Evolutionary conservation across 768 basidiomycete species (phyloP).

Genomic region (Mycena indigotica): DNA sequence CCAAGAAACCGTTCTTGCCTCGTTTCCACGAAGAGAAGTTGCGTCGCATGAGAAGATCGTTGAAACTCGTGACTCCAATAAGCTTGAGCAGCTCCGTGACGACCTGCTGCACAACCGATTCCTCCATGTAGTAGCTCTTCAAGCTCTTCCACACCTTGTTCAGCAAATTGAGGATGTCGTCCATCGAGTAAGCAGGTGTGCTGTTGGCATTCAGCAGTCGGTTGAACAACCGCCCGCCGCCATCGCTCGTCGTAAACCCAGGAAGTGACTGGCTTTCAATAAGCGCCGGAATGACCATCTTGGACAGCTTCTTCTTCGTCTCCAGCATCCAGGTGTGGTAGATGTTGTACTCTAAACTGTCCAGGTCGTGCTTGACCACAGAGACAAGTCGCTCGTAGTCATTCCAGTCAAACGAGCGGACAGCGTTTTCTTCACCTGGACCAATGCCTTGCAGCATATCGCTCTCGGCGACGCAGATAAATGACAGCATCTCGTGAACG

Average conservation of each 20-base stretch:
- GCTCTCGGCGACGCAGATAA: conserved; percentile 97
- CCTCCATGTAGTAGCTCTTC: conserved; percentile 98
- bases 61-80: conserved; percentile 96
- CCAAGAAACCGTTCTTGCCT: conserved; percentile 54
- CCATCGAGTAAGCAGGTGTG: conserved; percentile 94
- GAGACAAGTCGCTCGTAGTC: conserved; percentile 95
- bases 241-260: conserved; percentile 95
- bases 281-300: conserved; percentile 99
- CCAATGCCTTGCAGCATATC: conserved; percentile 98
- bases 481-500: conserved; percentile 98
- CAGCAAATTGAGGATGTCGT: conserved; percentile 93
- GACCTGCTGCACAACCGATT: conserved; percentile 93
- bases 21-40: conserved; percentile 99
- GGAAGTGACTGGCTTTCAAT: conserved; percentile 98
- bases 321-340: conserved; percentile 99
- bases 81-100: conserved; percentile 93
- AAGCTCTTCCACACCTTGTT: conserved; percentile 98
- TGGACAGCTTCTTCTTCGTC: conserved; percentile 91
- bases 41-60: conserved; percentile 95
- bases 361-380: conserved; percentile 98
- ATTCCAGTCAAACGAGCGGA: conserved; percentile 93
- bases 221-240: conserved; percentile 90
- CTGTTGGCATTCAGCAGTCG: conserved; percentile 85
- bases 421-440: conserved; percentile 89
- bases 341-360: conserved; percentile 98